Conservation (phyloP, 306 rosid species). For the Luffa aegyptiaca region DNA sequence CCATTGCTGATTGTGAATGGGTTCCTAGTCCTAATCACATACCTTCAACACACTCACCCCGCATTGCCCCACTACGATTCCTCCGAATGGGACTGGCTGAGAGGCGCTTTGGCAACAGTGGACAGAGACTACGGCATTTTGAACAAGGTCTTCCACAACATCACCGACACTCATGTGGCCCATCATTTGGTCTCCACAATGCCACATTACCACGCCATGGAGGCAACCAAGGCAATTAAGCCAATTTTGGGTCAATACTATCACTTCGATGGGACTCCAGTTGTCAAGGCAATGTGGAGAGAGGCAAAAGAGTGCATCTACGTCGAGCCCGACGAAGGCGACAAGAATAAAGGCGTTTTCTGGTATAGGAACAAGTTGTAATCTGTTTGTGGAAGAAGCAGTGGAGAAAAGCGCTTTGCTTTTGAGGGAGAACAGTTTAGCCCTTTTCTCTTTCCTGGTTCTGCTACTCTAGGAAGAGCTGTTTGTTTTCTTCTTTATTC, state of each 20-base stretch:
- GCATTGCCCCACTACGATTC: constrained; percentile 80
- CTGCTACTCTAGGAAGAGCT: not conserved
- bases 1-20: constrained; percentile 76
- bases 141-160: constrained; percentile 90
- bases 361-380: constrained; percentile 68
- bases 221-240: constrained; percentile 74
- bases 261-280: constrained; percentile 53
- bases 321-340: constrained; percentile 59
- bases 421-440: not conserved
- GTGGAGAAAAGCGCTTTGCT: not conserved
- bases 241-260: constrained; percentile 66
- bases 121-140: constrained; percentile 84
- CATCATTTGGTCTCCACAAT: constrained; percentile 91
- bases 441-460: not conserved
- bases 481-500: not conserved
- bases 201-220: constrained; percentile 87
- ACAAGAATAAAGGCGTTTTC: constrained; percentile 38
- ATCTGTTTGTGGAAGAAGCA: constrained; percentile 1
- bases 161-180: constrained; percentile 91
- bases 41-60: constrained; percentile 86
- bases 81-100: constrained; percentile 92
- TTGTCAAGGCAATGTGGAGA: constrained; percentile 59
- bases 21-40: constrained; percentile 81
- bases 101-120: constrained; percentile 85
- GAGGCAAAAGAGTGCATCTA: constrained; percentile 69